Evolutionary conservation across 306 rosid genomes (phyloP).

Genomic region (Delonix regia): DNA sequence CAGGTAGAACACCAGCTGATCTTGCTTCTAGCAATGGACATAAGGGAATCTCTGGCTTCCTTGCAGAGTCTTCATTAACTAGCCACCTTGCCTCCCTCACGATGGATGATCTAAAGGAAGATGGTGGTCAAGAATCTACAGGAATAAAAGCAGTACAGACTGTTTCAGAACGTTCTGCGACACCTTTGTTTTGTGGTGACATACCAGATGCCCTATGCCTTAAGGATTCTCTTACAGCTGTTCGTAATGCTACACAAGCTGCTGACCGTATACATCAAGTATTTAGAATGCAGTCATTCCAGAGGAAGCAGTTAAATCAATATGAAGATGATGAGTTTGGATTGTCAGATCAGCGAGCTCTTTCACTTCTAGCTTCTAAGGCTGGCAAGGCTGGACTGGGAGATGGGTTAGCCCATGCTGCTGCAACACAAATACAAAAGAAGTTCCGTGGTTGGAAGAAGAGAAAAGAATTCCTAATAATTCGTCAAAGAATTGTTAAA

Average conservation of each 20-base stretch:
- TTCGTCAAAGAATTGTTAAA: slow-evolving; percentile 88
- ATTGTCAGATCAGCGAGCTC: slow-evolving; percentile 55
- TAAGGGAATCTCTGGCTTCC: slow-evolving; percentile 88
- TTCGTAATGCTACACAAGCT: slow-evolving; percentile 84
- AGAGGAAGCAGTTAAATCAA: slow-evolving; percentile 61
- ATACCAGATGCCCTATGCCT: slow-evolving; percentile 64
- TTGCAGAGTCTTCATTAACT: slow-evolving; percentile 74
- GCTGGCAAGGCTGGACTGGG: slow-evolving; percentile 54
- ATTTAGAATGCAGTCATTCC: slow-evolving; percentile 81
- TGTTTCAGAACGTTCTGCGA: slow-evolving; percentile 69
- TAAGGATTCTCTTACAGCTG: slow-evolving; percentile 86
- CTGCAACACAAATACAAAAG: slow-evolving; percentile 83
- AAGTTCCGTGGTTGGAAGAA: slow-evolving; percentile 91
- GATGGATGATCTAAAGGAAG: slow-evolving; percentile 57
- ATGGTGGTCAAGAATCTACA: slow-evolving; percentile 47
- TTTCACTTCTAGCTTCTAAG: slow-evolving; percentile 61
- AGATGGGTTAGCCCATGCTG: slow-evolving; percentile 56
- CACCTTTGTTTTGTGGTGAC: slow-evolving; percentile 57
- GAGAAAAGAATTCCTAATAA: slow-evolving; percentile 83
- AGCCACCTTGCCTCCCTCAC: slow-evolving; percentile 54
- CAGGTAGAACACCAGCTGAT: slow-evolving; percentile 72
- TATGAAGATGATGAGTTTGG: slow-evolving; percentile 52
- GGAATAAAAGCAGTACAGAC: slow-evolving; percentile 58
- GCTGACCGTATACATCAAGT: slow-evolving; percentile 81
- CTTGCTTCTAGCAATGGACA: slow-evolving; percentile 78